phyloP scores from a whole-genome alignment of 1,284 basidiomycete species.

The Naganishia sp. region DNA sequence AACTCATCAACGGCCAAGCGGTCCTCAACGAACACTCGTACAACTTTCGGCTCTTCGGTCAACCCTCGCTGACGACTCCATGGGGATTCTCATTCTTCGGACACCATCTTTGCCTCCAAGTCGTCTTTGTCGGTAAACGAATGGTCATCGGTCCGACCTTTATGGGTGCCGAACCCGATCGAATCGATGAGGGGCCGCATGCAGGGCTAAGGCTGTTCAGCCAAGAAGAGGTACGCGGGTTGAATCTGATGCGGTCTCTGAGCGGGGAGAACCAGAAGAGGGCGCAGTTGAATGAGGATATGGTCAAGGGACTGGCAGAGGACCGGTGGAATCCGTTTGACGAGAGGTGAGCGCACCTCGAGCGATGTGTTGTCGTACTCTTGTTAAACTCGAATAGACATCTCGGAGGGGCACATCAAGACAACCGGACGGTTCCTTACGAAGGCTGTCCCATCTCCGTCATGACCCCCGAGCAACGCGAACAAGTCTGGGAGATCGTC shows the following conservation, averaged over 20 bases:
- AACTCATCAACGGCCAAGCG: conserved; percentile 44
- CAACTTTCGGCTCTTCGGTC: conserved; percentile 48
- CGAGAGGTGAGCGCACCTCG: conserved; percentile 37
- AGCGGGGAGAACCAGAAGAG: conserved; percentile 41
- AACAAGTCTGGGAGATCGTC: conserved; percentile 42
- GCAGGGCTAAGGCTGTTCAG: conserved; percentile 46
- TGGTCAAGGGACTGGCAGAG: conserved; percentile 41
- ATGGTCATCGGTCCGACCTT: conserved; percentile 51
- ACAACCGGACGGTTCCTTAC: conserved; percentile 49
- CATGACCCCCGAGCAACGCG: conserved; percentile 41
- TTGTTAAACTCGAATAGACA: conserved; percentile 35
- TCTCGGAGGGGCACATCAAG: conserved; percentile 46
- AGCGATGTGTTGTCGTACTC: not conserved
- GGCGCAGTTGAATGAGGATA: conserved; percentile 44
- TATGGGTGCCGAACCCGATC: conserved; percentile 50
- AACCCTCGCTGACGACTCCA: conserved; percentile 38
- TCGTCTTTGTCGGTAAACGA: conserved; percentile 45
- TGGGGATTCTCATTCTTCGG: conserved; percentile 52
- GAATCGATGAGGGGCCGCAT: conserved; percentile 47
- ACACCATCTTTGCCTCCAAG: conserved; percentile 49
- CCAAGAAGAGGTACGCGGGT: conserved; percentile 44
- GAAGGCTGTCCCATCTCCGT: conserved; percentile 42
- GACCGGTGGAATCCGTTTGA: conserved; percentile 53
- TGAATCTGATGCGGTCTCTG: conserved; percentile 47
- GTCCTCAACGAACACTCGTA: conserved; percentile 50